Conservation (phyloP, 2,329 filamentous ascomycete species). For the Phyllosticta citriasiana region DNA sequence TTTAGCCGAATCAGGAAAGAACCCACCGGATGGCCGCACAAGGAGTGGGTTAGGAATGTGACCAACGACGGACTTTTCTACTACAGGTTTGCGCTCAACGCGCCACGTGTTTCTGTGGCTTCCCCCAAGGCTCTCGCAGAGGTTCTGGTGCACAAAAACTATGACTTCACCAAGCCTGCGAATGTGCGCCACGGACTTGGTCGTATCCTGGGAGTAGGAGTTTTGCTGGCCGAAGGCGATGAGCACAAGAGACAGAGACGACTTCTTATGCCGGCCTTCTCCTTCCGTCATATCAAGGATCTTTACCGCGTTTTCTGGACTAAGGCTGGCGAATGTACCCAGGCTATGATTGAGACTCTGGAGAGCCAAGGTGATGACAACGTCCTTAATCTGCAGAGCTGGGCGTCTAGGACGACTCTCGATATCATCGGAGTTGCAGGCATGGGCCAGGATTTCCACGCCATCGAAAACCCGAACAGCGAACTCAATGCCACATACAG, state of each 20-base stretch:
- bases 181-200: conserved; percentile 45
- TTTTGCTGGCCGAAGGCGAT: conserved; percentile 80
- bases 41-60: conserved; percentile 42
- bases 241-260: conserved; percentile 63
- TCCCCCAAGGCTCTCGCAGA: conserved; percentile 39
- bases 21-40: conserved; percentile 34
- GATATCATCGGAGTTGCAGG: conserved; percentile 50
- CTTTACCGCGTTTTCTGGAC: conserved; percentile 40
- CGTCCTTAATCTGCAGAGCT: conserved; percentile 36
- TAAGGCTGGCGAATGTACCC: conserved; percentile 35
- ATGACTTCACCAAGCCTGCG: conserved; percentile 40
- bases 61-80: conserved; percentile 47
- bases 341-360: conserved; percentile 22
- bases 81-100: conserved; percentile 40
- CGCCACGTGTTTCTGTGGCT: conserved; percentile 35
- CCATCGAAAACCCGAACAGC: conserved; percentile 41
- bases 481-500: conserved; percentile 44
- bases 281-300: conserved; percentile 41
- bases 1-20: conserved; percentile 33
- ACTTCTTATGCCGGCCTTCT: conserved; percentile 39
- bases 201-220: conserved; percentile 57
- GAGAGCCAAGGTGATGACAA: conserved; percentile 15
- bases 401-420: conserved; percentile 43
- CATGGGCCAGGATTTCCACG: conserved; percentile 47
- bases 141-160: conserved; percentile 40